phyloP scores from a whole-genome alignment of 2,329 filamentous ascomycete species.

The Diplodia sapinea region DNA sequence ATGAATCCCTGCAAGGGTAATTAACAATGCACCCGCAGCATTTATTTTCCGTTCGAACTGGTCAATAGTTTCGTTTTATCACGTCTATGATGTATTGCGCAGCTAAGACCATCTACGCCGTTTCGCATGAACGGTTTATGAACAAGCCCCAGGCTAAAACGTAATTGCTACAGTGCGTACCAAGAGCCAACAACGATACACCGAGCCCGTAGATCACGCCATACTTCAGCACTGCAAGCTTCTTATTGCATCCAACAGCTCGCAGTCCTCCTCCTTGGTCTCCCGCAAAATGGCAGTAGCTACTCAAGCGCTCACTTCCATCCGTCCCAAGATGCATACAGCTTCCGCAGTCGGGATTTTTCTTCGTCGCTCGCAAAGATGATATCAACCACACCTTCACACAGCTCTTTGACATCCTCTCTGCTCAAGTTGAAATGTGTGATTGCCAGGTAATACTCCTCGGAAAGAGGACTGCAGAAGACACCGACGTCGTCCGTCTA shows the following conservation, averaged over 20 bases:
- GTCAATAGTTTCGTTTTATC: neutral
- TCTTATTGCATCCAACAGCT: neutral
- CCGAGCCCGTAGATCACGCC: too few species aligned
- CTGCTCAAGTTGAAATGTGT: constrained; percentile 68
- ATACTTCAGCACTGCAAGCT: neutral
- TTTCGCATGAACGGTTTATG: neutral
- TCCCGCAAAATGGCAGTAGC: neutral
- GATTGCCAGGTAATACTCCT: constrained; percentile 77
- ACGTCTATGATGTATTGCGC: neutral
- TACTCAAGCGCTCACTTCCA: constrained; percentile 7
- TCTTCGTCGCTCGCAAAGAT: constrained; percentile 72
- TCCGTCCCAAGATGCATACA: constrained; percentile 27
- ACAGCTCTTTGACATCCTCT: constrained; percentile 59
- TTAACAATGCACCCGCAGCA: neutral
- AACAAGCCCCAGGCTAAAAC: neutral
- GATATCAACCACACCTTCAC: constrained; percentile 64
- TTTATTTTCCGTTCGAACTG: neutral
- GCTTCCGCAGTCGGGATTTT: constrained; percentile 59
- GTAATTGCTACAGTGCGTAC: neutral
- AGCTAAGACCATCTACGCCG: neutral
- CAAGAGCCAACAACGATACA: too few species aligned
- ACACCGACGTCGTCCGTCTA: constrained; percentile 85
- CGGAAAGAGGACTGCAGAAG: constrained; percentile 75
- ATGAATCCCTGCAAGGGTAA: neutral
- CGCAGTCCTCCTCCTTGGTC: neutral